Evolutionary conservation across 179 eudicot species (phyloP).

Genomic region (Vitellaria paradoxa): DNA sequence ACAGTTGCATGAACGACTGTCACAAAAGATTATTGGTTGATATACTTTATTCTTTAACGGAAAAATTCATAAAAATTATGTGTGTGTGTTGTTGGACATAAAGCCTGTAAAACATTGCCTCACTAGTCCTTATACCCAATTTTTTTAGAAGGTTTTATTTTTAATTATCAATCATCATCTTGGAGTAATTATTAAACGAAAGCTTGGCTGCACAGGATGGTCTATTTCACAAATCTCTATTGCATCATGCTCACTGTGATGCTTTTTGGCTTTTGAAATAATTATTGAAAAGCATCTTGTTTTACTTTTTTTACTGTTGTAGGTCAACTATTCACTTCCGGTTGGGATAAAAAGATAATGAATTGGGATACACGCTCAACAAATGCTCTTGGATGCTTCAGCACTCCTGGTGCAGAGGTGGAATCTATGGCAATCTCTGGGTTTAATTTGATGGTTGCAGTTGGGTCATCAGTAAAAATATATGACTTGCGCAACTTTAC

Average conservation of each 20-base stretch:
- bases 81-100: not conserved
- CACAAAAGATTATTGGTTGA: too few species aligned
- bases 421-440: slow-evolving; percentile 68
- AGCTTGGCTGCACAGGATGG: not conserved
- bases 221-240: not conserved
- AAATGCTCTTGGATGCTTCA: slow-evolving; percentile 30
- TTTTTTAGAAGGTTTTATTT: not conserved
- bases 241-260: not conserved
- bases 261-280: too few species aligned
- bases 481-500: slow-evolving; percentile 64
- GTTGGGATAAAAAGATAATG: slow-evolving; percentile 74
- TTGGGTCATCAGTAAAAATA: slow-evolving; percentile 52
- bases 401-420: slow-evolving; percentile 37
- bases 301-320: slow-evolving; percentile 3
- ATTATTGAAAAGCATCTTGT: not conserved
- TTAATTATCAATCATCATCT: not conserved
- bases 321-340: slow-evolving; percentile 67
- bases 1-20: too few species aligned
- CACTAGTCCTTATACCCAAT: not conserved
- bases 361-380: slow-evolving; percentile 71
- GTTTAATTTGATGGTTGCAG: slow-evolving; percentile 49
- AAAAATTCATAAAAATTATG: not conserved
- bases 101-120: not conserved
- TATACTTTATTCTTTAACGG: not conserved
- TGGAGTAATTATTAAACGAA: not conserved